Base-by-base conservation (phyloP, 371 early-diverging fungal genomes). In the Globomyces sp. region DNA sequence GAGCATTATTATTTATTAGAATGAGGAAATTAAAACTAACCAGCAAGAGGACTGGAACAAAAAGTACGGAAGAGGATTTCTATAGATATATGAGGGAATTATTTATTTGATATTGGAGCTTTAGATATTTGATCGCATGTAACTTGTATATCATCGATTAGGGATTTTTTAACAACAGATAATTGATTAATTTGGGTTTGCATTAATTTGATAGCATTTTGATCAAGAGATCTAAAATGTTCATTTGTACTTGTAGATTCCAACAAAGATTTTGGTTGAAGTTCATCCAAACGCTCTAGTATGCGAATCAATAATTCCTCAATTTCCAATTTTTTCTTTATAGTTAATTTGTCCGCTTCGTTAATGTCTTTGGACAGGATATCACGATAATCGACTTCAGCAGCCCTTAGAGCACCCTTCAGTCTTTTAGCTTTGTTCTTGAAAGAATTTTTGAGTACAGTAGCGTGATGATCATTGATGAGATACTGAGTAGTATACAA, bases 301-400 rank as follows among this genome's bases (percentile, higher is more conserved):
- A 58, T 10, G 6, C 58, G 58, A 10, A 46, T 58, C 58, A 58
- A 46, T 34, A n/a, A 13, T 46, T 58, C 58, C 36, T 58, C 58
- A n/a, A 58, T 44, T 13, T 58, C 58, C 37, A 58, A 46, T 13
- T 11, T 13, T 36, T 58, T 58, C 36, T 58, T 58, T 4, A 39
- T 36, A 44, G 10, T 39, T 39, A 58, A 44, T 10, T 11, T 46
- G 37, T 4, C 37, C 5, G 10, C 58, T n/a, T 44, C 58, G 40
- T 46, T 58, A 11, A 13, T 36, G 10, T 13, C 34, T 8, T 13
- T 8, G 5, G 58, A 5, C 4, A n/a, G 10, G 8, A 46, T 58
- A 58, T 4, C 42, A n/a, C 37, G 58, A 13, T 51, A 51, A 1
- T 58, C 58, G 10, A n/a, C 40, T 10, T 42, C 58, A 42, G 37